phyloP scores from a whole-genome alignment of 1,139 yeast genomes.

The Schizosaccharomyces versatilis region DNA sequence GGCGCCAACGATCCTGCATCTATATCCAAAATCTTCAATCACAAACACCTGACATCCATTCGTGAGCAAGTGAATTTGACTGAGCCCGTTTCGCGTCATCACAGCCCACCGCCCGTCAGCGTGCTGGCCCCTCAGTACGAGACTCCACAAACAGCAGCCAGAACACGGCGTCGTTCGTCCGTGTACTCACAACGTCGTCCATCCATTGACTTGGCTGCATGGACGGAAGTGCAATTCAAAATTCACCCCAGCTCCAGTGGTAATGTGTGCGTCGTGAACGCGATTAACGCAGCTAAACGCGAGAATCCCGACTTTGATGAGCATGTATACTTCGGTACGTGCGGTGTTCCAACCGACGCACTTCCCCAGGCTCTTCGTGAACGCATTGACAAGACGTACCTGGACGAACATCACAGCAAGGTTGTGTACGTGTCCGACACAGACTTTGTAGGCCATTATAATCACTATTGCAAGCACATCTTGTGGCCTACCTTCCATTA shows the following conservation, averaged over 20 bases:
- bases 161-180: neutral
- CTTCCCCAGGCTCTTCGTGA: neutral
- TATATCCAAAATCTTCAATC: too few species aligned
- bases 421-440: conserved; percentile 57
- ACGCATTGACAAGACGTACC: neutral
- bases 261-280: neutral
- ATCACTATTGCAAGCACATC: conserved; percentile 75
- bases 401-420: conserved; percentile 29
- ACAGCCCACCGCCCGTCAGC: neutral
- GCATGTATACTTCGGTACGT: neutral
- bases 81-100: neutral
- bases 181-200: neutral
- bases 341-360: neutral
- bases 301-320: neutral
- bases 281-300: neutral
- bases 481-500: conserved; percentile 94
- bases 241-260: neutral
- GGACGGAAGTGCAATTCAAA: neutral
- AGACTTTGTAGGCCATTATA: conserved; percentile 73
- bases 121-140: neutral
- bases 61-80: neutral
- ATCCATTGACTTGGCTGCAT: neutral
- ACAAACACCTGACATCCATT: too few species aligned
- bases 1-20: too few species aligned
- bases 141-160: neutral